phyloP scores from a whole-genome alignment of 495 filamentous ascomycete genomes.

The Hamigera avellanea region DNA sequence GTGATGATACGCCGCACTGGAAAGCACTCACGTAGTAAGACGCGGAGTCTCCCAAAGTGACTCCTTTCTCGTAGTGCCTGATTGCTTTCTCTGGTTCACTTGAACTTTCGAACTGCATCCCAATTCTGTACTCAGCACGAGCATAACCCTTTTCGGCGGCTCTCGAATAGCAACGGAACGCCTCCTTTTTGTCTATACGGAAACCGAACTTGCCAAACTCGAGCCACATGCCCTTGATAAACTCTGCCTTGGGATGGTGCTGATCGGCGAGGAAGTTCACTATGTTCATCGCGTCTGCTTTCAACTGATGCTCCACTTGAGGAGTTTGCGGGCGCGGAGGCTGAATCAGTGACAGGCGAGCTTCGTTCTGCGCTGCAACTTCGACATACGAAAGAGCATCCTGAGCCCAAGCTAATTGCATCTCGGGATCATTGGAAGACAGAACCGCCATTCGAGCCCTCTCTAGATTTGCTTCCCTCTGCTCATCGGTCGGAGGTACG shows the following conservation, averaged over 20 bases:
- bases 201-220: conserved; percentile 95
- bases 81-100: conserved; percentile 87
- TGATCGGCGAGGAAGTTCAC: conserved; percentile 82
- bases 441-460: conserved; percentile 71
- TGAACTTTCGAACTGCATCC: conserved; percentile 93
- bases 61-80: conserved; percentile 73
- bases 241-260: conserved; percentile 85
- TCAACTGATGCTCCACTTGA: conserved; percentile 74
- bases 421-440: conserved; percentile 88
- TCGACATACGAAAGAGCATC: conserved; percentile 86
- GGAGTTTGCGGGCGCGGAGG: conserved; percentile 65
- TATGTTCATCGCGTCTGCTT: conserved; percentile 82
- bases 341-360: conserved; percentile 50
- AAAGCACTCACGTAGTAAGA: conserved; percentile 57
- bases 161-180: conserved; percentile 70
- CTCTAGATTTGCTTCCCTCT: conserved; percentile 80
- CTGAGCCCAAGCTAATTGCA: conserved; percentile 94
- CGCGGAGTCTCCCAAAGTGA: conserved; percentile 73
- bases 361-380: conserved; percentile 59
- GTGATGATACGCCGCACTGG: neutral
- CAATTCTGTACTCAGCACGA: conserved; percentile 92
- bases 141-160: conserved; percentile 86
- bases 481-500: conserved; percentile 88
- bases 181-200: conserved; percentile 85
- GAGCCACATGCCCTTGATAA: conserved; percentile 92